Evolutionary conservation across 305 asterid genomes (phyloP), one percentile per base, ranked within the genome.

Genomic region (Salvia sclarea): DNA sequence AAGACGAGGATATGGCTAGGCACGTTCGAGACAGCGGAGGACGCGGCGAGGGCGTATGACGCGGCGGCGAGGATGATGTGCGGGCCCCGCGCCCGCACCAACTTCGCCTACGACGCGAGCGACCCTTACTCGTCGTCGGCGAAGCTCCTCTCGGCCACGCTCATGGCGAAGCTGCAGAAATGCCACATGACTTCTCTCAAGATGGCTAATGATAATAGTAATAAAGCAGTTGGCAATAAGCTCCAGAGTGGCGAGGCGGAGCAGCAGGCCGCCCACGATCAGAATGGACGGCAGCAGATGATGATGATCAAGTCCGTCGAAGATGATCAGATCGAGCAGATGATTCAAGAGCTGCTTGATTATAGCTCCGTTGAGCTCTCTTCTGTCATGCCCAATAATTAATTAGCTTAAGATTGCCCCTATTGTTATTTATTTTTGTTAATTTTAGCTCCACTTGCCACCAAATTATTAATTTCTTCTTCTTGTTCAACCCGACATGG

Each of bases 1-100:
- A 89, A 92, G 84, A 92, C 95, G 11, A 79, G 96, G 73, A 75
- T 92, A 76, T 92, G 98, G 96, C 82, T 92, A 4, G 98, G 98
- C 16, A 92, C 98, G 61, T 92, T 83, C 69, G 95, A 87, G 87
- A 89, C 94, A 9, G 89, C 95, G 17, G 96, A 89, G 83, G 96
- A 89, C 31, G 98, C 98, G 9, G 98, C 98, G 4, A 76, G 70
- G 66, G 98, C 96, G 1, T 92, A 92, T 50, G 98, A 89, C 61
- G 96, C 84, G 81, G 98, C 96, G 0, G 92, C 96, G 5, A 80
- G 90, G 73, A 79, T 91, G 70, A 84, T 89, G 88, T 87, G 94
- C 25, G 98, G 95, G 49, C 75, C 89, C 0, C 76, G 84, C 24
- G 94, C 96, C 1, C 86, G 96, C 14, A 86, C 94, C 8, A 92